Percentiles rank a stretch among this genome's conserved stretches.
Evolutionary conservation across 2,329 filamentous ascomycete genomes (phyloP).

Genomic region (Paecilomyces dactylethromorphus): DNA sequence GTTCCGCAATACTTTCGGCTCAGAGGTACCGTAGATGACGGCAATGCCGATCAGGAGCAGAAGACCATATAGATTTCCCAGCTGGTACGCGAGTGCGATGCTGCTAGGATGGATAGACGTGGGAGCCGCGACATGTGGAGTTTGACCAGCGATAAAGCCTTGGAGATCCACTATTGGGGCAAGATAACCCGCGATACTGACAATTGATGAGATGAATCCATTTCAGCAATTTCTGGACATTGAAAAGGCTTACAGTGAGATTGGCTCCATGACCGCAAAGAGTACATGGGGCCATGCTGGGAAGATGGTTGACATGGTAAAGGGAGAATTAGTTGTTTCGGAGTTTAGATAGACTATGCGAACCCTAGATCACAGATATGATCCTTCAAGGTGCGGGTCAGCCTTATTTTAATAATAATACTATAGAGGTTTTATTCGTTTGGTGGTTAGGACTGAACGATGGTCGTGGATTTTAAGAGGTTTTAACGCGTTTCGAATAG

Average conservation of each 20-base stretch:
- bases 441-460: not conserved
- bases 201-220: constrained; percentile 3
- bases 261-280: constrained; percentile 63
- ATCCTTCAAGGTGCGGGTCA: not conserved
- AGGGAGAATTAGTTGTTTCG: constrained; percentile 1
- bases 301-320: constrained; percentile 42
- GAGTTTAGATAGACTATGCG: not conserved
- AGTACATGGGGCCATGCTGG: constrained; percentile 58
- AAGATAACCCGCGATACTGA: constrained; percentile 54
- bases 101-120: constrained; percentile 29
- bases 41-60: constrained; percentile 59
- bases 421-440: not conserved
- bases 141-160: constrained; percentile 60
- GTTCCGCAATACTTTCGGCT: constrained; percentile 59
- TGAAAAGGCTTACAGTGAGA: constrained; percentile 52
- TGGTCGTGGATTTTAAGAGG: not conserved
- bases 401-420: not conserved
- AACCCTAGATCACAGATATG: not conserved
- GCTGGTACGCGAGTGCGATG: constrained; percentile 57
- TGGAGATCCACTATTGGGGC: constrained; percentile 50
- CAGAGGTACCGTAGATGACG: constrained; percentile 57
- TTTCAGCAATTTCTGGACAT: constrained; percentile 3
- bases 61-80: constrained; percentile 64
- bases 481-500: not conserved
- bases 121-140: constrained; percentile 33